These are phyloP conservation scores for Logfia minima DNA, from an alignment of 129 eudicot species.

Conservation along the genomic window DNA sequence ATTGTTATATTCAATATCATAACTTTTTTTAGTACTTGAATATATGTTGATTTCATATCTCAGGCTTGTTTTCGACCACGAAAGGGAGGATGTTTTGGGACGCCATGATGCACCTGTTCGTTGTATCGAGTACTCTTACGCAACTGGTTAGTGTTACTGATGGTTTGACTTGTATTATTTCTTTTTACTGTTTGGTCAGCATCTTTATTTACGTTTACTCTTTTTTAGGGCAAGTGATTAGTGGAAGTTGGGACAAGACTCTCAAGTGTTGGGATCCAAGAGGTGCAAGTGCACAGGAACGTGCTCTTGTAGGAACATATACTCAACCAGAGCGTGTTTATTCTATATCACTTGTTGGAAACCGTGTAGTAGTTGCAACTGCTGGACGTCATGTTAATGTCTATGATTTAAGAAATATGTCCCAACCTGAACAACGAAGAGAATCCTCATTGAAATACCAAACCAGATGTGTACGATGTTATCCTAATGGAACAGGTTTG, in stretches of 20 bases:
- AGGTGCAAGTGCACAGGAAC: slow-evolving; percentile 87
- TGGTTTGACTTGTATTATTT: not conserved
- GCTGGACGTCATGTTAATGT: slow-evolving; percentile 95
- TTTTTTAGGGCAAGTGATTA: slow-evolving; percentile 76
- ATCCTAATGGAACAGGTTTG: slow-evolving; percentile 90
- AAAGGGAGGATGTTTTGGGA: slow-evolving; percentile 83
- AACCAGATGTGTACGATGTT: slow-evolving; percentile 88
- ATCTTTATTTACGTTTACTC: not conserved
- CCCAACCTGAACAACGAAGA: slow-evolving; percentile 88
- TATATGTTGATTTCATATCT: not conserved
- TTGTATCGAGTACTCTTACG: slow-evolving; percentile 80
- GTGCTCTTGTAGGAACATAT: slow-evolving; percentile 81
- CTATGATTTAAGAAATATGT: slow-evolving; percentile 84
- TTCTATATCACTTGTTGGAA: slow-evolving; percentile 79
- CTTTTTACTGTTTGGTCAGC: not conserved
- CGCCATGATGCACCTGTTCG: slow-evolving; percentile 86
- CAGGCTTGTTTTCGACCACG: slow-evolving; percentile 76
- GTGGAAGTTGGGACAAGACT: slow-evolving; percentile 93
- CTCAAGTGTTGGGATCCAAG: slow-evolving; percentile 96
- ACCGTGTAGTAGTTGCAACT: slow-evolving; percentile 84
- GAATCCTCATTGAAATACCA: slow-evolving; percentile 88
- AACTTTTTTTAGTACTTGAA: not conserved
- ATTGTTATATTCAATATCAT: not conserved
- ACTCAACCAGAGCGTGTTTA: slow-evolving; percentile 86
- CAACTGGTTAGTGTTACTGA: slow-evolving; percentile 53